These are phyloP conservation scores for Castanopsis chinensis DNA, from an alignment of 306 rosid genomes.

Conservation along the genomic window DNA sequence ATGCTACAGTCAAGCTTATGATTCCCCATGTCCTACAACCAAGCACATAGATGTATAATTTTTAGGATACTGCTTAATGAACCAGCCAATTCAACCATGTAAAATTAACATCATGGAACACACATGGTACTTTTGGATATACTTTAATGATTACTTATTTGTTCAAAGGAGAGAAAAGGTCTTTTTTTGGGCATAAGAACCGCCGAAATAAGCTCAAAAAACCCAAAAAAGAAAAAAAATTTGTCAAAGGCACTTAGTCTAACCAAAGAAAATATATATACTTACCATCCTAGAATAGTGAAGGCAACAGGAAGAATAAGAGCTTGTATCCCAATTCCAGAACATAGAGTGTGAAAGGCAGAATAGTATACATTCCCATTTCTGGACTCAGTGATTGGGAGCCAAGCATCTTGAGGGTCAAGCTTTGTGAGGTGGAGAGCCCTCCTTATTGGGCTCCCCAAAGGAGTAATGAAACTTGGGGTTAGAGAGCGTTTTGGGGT, in stretches of 20 bases:
- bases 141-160: no score
- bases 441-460: slow-evolving; percentile 18
- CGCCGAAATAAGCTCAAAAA: no score
- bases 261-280: neutral
- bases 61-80: neutral
- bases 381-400: slow-evolving; percentile 61
- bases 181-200: no score
- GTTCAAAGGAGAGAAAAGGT: no score
- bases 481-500: neutral
- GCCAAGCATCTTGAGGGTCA: slow-evolving; percentile 53
- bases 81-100: neutral
- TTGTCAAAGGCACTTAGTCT: no score
- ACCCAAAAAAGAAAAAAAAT: no score
- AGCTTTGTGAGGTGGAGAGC: slow-evolving; percentile 13
- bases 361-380: slow-evolving; percentile 54
- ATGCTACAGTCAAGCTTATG: slow-evolving; percentile 39
- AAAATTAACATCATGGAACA: neutral
- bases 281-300: slow-evolving; percentile 60
- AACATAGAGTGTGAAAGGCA: slow-evolving; percentile 49
- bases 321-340: slow-evolving; percentile 62
- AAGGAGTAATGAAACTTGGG: slow-evolving; percentile 17
- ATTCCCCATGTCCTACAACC: slow-evolving; percentile 48
- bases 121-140: no score
- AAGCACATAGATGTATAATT: neutral
- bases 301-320: slow-evolving; percentile 56